Conservation (phyloP, 2,329 filamentous ascomycete genomes). For the Drechslerella coelobrocha region DNA sequence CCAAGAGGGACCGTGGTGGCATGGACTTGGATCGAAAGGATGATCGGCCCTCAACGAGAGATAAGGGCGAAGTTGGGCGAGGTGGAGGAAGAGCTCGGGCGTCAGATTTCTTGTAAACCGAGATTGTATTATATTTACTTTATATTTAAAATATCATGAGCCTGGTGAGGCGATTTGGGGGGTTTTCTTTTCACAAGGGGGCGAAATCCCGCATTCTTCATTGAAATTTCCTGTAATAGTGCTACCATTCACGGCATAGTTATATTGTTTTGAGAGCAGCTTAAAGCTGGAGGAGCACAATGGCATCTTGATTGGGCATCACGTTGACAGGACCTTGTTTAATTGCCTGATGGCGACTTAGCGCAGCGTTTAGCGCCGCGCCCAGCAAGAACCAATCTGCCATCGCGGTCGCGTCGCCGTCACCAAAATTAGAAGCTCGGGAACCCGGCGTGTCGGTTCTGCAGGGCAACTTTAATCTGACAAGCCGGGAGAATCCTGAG, state of each 20-base stretch:
- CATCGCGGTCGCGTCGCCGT: conserved; percentile 10
- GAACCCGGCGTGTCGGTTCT: conserved; percentile 9
- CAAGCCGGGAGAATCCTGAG: conserved; percentile 5
- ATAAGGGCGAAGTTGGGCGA: conserved; percentile 48
- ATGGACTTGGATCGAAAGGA: conserved; percentile 50
- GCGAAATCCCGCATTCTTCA: neutral
- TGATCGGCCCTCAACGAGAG: conserved; percentile 18
- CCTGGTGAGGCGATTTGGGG: no score
- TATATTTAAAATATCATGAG: neutral
- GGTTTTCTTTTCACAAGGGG: neutral
- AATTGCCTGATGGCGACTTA: conserved; percentile 12
- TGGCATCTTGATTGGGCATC: conserved; percentile 12
- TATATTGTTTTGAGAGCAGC: conserved; percentile 9
- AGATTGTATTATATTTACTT: conserved; percentile 18
- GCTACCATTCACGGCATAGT: conserved; percentile 15
- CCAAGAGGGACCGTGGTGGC: conserved; percentile 22
- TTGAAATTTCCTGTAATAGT: conserved; percentile 18
- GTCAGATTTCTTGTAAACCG: conserved; percentile 54
- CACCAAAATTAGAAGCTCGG: conserved; percentile 41
- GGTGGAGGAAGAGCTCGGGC: conserved; percentile 54
- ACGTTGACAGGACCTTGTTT: neutral
- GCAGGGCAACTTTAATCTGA: conserved; percentile 16
- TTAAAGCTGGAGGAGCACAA: neutral
- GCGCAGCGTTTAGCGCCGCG: conserved; percentile 40
- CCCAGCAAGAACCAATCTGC: conserved; percentile 27